Evolutionary conservation across 768 basidiomycete species (phyloP), one percentile per base, ranked within the genome.

Genomic region (Cystofilobasidium bisporidii): DNA sequence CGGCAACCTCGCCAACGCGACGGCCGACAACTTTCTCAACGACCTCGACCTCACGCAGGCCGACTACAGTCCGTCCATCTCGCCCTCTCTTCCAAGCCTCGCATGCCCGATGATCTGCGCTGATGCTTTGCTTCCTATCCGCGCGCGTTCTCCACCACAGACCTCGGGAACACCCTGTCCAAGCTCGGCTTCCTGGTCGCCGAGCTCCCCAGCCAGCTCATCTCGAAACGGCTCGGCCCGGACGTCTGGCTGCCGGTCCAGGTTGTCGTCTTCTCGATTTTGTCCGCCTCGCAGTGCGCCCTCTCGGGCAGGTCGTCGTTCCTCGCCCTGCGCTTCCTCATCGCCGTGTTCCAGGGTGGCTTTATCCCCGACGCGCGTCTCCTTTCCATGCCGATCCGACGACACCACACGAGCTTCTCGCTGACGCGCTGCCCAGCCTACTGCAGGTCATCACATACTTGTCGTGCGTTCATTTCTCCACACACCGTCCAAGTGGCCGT

Each of bases 341-440:
- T 45, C 71, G 61, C 20, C 67, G 82, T 86, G 71, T 77, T 84
- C 64, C 83, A 85, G 76, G 86, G 85, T 24, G 84, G 68, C 15
- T 76, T 76, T 63, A 74, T 41, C 47, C 24, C 18, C 40, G 65
- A 18, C 18, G 83, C 84, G 0, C 85, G 86, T 69, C 75, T 84
- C 22, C 82, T 12, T 17, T 47, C 6, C 45, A n/a, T n/a, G n/a
- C n/a, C n/a, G n/a, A n/a, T n/a, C n/a, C n/a, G n/a, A n/a, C n/a
- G n/a, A n/a, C n/a, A n/a, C n/a, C n/a, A n/a, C n/a, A n/a, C n/a
- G n/a, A n/a, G n/a, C n/a, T n/a, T n/a, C n/a, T n/a, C n/a, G n/a
- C n/a, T n/a, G n/a, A n/a, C n/a, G n/a, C n/a, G n/a, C n/a, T n/a
- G n/a, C n/a, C n/a, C 45, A 47, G n/a, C 20, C 45, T 47, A 9